phyloP scores from a whole-genome alignment of 148 eudicot genomes.

The Amaranthus palmeri region DNA sequence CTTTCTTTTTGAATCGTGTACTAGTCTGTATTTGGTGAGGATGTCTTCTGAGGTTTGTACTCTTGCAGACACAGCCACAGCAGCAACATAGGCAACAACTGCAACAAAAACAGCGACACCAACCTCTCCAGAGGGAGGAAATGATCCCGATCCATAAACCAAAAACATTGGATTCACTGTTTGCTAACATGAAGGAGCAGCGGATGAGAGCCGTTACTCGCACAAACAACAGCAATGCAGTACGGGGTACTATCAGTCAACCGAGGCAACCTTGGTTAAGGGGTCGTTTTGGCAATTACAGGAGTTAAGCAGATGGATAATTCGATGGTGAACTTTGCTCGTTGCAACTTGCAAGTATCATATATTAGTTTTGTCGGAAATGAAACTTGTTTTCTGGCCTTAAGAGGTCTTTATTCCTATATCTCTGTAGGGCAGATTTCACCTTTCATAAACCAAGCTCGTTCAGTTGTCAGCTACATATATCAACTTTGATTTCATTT shows the following conservation, averaged over 20 bases:
- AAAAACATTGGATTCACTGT: slow-evolving; percentile 78
- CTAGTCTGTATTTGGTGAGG: neutral
- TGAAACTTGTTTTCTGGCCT: neutral
- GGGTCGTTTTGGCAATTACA: slow-evolving; percentile 45
- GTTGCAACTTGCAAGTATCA: neutral
- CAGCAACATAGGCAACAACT: slow-evolving; percentile 9
- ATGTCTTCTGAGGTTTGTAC: neutral
- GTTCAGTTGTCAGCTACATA: neutral
- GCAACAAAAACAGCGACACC: slow-evolving; percentile 29
- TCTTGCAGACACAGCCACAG: slow-evolving; percentile 11
- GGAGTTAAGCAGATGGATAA: slow-evolving; percentile 14
- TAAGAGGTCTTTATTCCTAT: neutral
- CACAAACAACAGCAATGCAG: slow-evolving; percentile 34
- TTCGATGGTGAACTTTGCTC: neutral
- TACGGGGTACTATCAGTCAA: slow-evolving; percentile 38
- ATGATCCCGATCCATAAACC: slow-evolving; percentile 42
- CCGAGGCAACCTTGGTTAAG: slow-evolving; percentile 61
- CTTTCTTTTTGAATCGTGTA: neutral
- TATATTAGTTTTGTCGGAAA: neutral
- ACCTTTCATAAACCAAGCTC: neutral
- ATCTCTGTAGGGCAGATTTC: neutral
- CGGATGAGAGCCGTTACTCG: slow-evolving; percentile 54
- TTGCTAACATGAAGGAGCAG: slow-evolving; percentile 93
- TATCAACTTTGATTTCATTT: neutral
- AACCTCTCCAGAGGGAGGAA: slow-evolving; percentile 22